Base-by-base conservation (phyloP, 2,329 filamentous ascomycete species). In the Colletotrichum phormii region DNA sequence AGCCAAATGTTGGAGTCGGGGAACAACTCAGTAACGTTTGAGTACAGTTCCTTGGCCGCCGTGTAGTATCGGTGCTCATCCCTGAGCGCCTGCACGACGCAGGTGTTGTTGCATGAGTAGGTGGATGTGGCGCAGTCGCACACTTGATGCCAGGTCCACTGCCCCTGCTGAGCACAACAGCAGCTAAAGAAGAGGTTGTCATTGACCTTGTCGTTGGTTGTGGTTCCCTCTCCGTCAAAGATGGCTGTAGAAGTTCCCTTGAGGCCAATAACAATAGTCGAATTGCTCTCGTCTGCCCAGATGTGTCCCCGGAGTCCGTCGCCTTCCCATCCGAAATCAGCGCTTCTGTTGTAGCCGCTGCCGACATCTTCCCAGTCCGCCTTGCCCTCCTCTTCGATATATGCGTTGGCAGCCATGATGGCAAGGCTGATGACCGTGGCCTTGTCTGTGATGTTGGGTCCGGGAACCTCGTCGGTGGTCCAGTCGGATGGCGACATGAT, bases 121-220 rank as follows among this genome's bases (percentile, higher is more conserved):
- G 95, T 94, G 12, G 91, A 90, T 1, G 93, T 94, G 74, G 95
- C 94, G 81, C 97, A 99, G 81, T 98, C 93, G 83, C 97, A 99
- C 68, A 98, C 95, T 80, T 97, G 93, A 73, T 94, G 92, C 92
- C 95, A 98, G 18, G 95, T 91, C 84, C 92, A 95, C 75, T 95
- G 94, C 0, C 95, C 95, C 77, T 97, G 95, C 83, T 98, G 95
- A 4, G 91, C 97, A 83, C 97, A 99, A 82, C 97, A 99, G 84
- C 97, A 99, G 80, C 95, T 97, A 84, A 98, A 98, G 83, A 97
- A 98, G 11, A 99, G 87, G 80, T 99, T 99, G 83, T 99, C 97
- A 81, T 98, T 99, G 79, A 95, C 87, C 85, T 99, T 99, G 84
- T 99, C 97, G 77, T 98, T 98, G 31, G 95, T 97, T 0, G 96